A percentile compares a stretch with the other conserved stretches of the same genome.
Conservation (phyloP, 2,329 filamentous ascomycete genomes). For the Cadophora gregata region DNA sequence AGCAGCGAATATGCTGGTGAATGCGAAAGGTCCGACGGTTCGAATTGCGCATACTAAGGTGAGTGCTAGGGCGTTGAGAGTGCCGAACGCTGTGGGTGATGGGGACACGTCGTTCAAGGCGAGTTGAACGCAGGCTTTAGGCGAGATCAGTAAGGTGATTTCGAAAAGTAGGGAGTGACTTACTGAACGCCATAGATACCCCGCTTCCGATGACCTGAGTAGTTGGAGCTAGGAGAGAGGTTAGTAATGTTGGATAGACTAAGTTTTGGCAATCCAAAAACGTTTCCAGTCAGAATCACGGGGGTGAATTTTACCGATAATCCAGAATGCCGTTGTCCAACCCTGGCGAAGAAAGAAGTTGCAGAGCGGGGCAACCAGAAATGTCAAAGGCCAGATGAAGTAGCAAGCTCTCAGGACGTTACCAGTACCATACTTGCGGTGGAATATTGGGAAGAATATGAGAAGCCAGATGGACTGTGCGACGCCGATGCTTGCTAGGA, state of each 20-base stretch:
- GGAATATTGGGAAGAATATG: conserved; percentile 70
- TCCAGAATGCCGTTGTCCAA: conserved; percentile 45
- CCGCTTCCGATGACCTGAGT: conserved; percentile 64
- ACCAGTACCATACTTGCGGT: conserved; percentile 69
- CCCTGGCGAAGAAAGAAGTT: conserved; percentile 61
- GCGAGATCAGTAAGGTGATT: neutral
- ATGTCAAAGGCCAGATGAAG: conserved; percentile 67
- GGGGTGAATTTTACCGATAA: conserved; percentile 18
- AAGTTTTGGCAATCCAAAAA: neutral
- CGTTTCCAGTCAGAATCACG: neutral
- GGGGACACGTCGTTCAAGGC: conserved; percentile 77
- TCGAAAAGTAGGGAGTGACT: conserved; percentile 45
- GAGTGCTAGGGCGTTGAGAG: conserved; percentile 72
- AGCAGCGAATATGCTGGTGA: conserved; percentile 71
- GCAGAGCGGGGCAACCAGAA: conserved; percentile 58
- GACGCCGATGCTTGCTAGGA: conserved; percentile 68
- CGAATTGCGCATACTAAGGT: conserved; percentile 66
- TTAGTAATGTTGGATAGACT: neutral
- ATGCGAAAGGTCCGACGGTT: conserved; percentile 68
- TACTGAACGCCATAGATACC: conserved; percentile 57
- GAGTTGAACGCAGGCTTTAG: conserved; percentile 71
- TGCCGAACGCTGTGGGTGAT: conserved; percentile 67
- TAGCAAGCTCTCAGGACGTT: conserved; percentile 66
- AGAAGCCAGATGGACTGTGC: conserved; percentile 76
- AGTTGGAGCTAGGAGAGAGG: conserved; percentile 30